Percentiles rank a stretch among this genome's conserved stretches.
Evolutionary conservation across 1,284 basidiomycete species (phyloP).

Genomic region (Irpex lacteus): DNA sequence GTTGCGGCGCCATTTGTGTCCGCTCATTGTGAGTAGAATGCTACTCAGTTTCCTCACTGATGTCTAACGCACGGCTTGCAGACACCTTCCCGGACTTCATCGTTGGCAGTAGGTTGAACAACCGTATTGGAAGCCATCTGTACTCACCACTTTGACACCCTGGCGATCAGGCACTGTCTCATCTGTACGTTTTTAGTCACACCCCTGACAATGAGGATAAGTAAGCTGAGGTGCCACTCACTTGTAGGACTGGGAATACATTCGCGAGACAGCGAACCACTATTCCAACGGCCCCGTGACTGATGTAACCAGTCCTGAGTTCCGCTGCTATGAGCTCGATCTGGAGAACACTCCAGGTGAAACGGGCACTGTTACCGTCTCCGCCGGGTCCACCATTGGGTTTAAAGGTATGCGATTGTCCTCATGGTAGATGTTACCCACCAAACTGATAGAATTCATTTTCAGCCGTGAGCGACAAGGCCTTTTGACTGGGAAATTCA

Average conservation of each 20-base stretch:
- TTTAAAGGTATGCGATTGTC: conserved; percentile 22
- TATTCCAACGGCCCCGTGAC: conserved; percentile 41
- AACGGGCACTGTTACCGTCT: conserved; percentile 38
- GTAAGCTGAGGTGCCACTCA: background rate
- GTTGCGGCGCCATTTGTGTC: conserved; percentile 19
- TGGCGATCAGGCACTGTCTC: background rate
- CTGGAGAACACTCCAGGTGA: conserved; percentile 30
- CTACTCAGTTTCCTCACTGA: background rate
- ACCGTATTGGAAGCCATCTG: background rate
- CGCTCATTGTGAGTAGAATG: conserved; percentile 20
- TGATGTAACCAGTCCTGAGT: conserved; percentile 38
- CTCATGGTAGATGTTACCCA: conserved; percentile 22
- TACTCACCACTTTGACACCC: background rate
- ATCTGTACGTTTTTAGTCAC: background rate
- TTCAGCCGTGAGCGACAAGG: conserved; percentile 17
- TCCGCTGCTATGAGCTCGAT: conserved; percentile 46
- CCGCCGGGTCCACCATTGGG: conserved; percentile 28
- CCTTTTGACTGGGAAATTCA: background rate
- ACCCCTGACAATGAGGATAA: background rate
- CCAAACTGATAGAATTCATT: background rate
- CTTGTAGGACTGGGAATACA: conserved; percentile 37
- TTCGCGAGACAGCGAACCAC: conserved; percentile 43
- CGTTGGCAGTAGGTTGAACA: conserved; percentile 2
- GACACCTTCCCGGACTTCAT: conserved; percentile 29
- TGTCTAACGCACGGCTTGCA: background rate